Percentiles rank a stretch among this genome's conserved stretches.
Evolutionary conservation across 1,284 basidiomycete species (phyloP).

Genomic region (Anthracocystis panici-leucophaei): DNA sequence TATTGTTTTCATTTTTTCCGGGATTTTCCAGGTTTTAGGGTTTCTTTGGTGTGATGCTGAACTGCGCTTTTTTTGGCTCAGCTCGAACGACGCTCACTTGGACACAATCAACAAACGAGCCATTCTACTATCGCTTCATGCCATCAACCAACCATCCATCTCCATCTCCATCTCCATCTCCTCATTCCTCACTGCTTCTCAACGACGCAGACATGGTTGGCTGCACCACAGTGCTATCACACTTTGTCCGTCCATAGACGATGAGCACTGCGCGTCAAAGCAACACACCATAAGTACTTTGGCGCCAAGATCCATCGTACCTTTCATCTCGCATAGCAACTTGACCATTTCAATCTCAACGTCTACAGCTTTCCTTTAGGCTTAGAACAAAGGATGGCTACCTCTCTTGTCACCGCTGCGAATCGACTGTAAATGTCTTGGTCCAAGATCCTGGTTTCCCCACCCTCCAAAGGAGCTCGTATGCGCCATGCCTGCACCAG

Average conservation of each 20-base stretch:
- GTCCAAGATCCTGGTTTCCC: background rate
- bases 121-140: background rate
- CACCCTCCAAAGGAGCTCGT: background rate
- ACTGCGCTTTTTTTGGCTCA: background rate
- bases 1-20: no score
- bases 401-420: background rate
- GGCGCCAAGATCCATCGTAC: background rate
- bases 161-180: background rate
- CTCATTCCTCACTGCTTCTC: background rate
- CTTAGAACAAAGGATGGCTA: background rate
- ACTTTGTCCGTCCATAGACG: background rate
- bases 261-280: background rate
- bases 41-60: background rate
- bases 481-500: slow-evolving; percentile 16
- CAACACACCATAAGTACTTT: background rate
- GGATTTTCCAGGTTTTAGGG: no score
- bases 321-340: background rate
- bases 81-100: background rate
- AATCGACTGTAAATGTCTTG: background rate
- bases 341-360: background rate
- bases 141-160: background rate
- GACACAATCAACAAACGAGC: background rate
- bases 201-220: slow-evolving; percentile 9
- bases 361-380: background rate
- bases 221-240: background rate